Evolutionary conservation across 495 filamentous ascomycete species (phyloP).

Genomic region (Penicillium silybi): DNA sequence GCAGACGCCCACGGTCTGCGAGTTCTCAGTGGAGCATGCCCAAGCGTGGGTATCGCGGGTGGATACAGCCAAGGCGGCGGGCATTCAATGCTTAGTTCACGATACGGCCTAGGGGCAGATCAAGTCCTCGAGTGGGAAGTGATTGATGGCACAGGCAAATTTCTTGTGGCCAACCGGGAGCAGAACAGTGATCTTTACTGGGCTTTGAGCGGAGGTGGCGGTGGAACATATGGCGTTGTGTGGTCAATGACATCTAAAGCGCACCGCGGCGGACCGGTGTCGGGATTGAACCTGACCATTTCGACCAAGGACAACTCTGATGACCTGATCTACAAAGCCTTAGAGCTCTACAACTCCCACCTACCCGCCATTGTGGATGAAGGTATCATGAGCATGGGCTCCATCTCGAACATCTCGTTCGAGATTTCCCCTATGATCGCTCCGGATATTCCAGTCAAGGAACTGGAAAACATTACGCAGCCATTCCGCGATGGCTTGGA

Average conservation of each 20-base stretch:
- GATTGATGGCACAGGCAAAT: conserved; percentile 46
- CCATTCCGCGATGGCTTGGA: conserved; percentile 29
- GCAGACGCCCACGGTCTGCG: conserved; percentile 26
- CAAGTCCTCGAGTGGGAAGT: conserved; percentile 60
- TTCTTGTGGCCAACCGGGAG: conserved; percentile 48
- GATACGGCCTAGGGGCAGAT: conserved; percentile 60
- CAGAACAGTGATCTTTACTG: conserved; percentile 61
- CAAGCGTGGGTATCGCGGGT: conserved; percentile 41
- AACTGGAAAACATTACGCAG: conserved; percentile 23
- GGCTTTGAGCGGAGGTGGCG: conserved; percentile 64
- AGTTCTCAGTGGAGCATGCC: conserved; percentile 35
- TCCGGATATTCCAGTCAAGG: conserved; percentile 27
- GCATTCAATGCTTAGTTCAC: conserved; percentile 48
- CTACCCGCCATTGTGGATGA: conserved; percentile 47
- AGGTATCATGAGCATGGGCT: conserved; percentile 51
- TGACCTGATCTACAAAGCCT: conserved; percentile 42
- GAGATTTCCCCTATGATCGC: conserved; percentile 38
- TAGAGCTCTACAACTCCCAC: conserved; percentile 34
- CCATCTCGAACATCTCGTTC: conserved; percentile 46
- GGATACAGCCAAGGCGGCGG: conserved; percentile 62
- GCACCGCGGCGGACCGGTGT: conserved; percentile 34
- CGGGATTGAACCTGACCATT: conserved; percentile 31
- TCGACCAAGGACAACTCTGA: conserved; percentile 20
- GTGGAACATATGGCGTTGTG: conserved; percentile 61
- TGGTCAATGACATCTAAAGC: conserved; percentile 49